These are phyloP conservation scores for Lyophyllum shimeji DNA, from an alignment of 768 basidiomycete genomes.

Conservation along the genomic window DNA sequence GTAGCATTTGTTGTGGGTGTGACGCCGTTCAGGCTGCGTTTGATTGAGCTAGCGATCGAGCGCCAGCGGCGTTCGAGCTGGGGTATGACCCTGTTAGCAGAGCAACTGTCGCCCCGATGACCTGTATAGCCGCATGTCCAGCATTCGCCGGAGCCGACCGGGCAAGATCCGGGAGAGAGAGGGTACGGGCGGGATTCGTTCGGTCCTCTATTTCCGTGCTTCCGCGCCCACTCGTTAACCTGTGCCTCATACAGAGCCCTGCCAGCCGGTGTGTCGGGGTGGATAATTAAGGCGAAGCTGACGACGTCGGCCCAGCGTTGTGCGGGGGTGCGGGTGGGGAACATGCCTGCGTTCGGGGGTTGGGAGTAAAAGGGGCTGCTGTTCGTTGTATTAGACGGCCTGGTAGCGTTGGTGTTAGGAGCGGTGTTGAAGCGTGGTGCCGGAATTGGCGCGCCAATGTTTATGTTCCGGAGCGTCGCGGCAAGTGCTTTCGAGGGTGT, in stretches of 20 bases:
- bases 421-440: too few species aligned
- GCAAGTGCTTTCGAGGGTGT: neutral
- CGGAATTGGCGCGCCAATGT: too few species aligned
- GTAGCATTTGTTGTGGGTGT: neutral
- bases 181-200: conserved; percentile 18
- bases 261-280: neutral
- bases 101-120: conserved; percentile 13
- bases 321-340: too few species aligned
- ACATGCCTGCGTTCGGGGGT: too few species aligned
- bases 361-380: neutral
- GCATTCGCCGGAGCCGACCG: conserved; percentile 20
- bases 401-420: neutral
- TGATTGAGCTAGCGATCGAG: neutral
- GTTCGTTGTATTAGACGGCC: neutral
- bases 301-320: conserved; percentile 1
- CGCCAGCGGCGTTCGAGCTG: conserved; percentile 16
- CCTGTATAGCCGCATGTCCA: conserved; percentile 10
- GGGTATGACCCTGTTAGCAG: neutral
- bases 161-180: conserved; percentile 19
- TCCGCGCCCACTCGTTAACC: neutral
- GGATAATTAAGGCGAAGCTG: neutral
- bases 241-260: neutral
- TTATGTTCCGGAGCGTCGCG: neutral
- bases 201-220: neutral
- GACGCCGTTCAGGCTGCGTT: neutral